Evolutionary conservation across 2,329 filamentous ascomycete species (phyloP).

Genomic region (Colletotrichum sp.): DNA sequence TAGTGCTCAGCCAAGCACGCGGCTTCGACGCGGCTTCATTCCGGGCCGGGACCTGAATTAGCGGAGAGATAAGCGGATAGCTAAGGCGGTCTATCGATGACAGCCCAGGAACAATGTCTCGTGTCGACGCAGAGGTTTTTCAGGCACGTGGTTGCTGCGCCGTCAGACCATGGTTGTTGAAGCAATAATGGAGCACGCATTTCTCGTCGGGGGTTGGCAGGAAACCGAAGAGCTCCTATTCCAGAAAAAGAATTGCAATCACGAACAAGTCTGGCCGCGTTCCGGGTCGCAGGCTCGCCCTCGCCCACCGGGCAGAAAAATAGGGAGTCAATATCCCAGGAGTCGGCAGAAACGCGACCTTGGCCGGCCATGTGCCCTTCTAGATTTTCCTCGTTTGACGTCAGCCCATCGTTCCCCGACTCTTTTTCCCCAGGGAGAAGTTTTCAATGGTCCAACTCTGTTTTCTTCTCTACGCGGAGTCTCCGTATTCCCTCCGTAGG

Average conservation of each 20-base stretch:
- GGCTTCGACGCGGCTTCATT: background rate
- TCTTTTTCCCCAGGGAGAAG: background rate
- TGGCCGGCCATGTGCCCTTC: background rate
- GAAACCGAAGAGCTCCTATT: background rate
- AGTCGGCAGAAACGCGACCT: background rate
- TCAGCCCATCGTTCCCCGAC: background rate
- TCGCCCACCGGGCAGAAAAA: background rate
- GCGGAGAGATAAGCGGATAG: background rate
- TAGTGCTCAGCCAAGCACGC: background rate
- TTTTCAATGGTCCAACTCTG: background rate
- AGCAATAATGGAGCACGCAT: background rate
- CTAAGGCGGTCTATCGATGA: background rate
- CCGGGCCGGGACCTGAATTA: background rate
- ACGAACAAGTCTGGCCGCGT: background rate
- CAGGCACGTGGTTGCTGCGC: background rate
- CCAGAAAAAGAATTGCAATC: background rate
- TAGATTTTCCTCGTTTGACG: background rate
- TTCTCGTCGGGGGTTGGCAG: background rate
- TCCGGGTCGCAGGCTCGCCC: background rate
- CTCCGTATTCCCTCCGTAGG: background rate
- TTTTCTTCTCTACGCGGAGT: slow-evolving; percentile 1
- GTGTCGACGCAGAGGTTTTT: background rate
- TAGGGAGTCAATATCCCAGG: background rate
- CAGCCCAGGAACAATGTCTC: background rate
- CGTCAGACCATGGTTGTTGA: background rate